phyloP scores from a whole-genome alignment of 2,329 filamentous ascomycete genomes.

The Colletotrichum trifolii region DNA sequence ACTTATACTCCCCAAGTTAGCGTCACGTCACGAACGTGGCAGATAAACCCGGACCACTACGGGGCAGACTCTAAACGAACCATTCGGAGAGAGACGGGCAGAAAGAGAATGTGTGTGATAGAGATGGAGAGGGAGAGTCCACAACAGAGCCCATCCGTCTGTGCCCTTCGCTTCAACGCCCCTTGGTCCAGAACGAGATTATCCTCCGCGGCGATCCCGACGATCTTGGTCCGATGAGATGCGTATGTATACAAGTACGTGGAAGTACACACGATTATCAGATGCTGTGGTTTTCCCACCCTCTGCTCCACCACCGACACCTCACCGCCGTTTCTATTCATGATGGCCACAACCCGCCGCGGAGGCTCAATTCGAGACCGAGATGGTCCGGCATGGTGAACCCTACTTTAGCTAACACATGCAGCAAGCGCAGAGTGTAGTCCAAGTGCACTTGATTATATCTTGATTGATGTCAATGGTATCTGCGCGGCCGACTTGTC shows the following conservation, averaged over 20 bases:
- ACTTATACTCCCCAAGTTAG: too few relatives aligned
- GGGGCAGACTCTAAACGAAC: too few relatives aligned
- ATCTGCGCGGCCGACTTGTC: slow-evolving; percentile 25
- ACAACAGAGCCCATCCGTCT: neutral
- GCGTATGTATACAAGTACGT: too few relatives aligned
- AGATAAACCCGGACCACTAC: too few relatives aligned
- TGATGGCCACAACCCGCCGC: neutral
- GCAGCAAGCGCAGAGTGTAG: neutral
- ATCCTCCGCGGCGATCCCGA: slow-evolving; percentile 10
- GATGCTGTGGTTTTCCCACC: neutral
- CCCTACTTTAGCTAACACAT: too few relatives aligned
- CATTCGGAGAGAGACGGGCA: too few relatives aligned
- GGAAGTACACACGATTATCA: too few relatives aligned
- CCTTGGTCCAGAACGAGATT: neutral
- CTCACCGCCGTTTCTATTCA: neutral
- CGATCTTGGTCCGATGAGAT: neutral
- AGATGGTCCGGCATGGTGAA: too few relatives aligned
- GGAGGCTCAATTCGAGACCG: neutral
- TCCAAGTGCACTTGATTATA: slow-evolving; percentile 19
- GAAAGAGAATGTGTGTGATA: neutral
- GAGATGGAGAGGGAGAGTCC: neutral
- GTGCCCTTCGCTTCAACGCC: neutral
- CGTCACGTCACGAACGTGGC: too few relatives aligned
- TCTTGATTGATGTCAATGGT: slow-evolving; percentile 31
- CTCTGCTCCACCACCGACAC: neutral